Base-by-base conservation (phyloP, 108 stramenopile species). In the Seminavis robusta region DNA sequence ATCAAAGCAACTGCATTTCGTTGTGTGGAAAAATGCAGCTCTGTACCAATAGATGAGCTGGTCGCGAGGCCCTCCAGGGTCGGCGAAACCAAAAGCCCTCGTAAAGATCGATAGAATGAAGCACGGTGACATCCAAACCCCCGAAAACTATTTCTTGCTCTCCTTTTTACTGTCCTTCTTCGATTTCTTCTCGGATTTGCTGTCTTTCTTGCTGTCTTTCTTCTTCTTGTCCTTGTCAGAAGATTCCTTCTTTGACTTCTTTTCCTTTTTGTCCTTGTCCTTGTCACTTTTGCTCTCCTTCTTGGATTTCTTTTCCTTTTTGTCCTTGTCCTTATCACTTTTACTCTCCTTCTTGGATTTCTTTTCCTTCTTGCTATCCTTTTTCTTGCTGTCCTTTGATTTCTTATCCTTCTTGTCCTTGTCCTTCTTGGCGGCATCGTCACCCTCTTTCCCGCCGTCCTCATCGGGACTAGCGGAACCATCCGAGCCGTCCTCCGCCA, bases 341-440 rank as follows among this genome's bases (percentile, higher is more conserved):
- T 16, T 19, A 8, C 16, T 19, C 16, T 52, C 52, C 30, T 52
- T 52, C 52, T 52, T 52, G 8, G n/a, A 30, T 36, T 52, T 52
- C 34, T 52, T 52, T 52, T 33, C 52, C 52, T 52, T 52, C 28
- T 52, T 36, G n/a, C n/a, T n/a, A n/a, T n/a, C n/a, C 33, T 33
- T 23, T 16, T 52, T 24, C 52, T 52, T 52, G 33, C n/a, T 16
- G 15, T 33, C 30, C 19, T 52, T 52, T 3, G 26, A 9, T 23
- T 48, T 28, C 20, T 28, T 25, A n/a, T 48, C 47, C 27, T 48
- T 48, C n/a, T 28, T n/a, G 9, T 48, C 47, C 24, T 21, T 23
- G 23, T 24, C 4, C 5, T 48, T 26, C 24, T 48, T 28, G 47
- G 47, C 27, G n/a, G 21, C 31, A 5, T 10, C 19, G 10, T 10